phyloP scores from a whole-genome alignment of 2,329 filamentous ascomycete species.

The Alternaria hordeiaustralica region DNA sequence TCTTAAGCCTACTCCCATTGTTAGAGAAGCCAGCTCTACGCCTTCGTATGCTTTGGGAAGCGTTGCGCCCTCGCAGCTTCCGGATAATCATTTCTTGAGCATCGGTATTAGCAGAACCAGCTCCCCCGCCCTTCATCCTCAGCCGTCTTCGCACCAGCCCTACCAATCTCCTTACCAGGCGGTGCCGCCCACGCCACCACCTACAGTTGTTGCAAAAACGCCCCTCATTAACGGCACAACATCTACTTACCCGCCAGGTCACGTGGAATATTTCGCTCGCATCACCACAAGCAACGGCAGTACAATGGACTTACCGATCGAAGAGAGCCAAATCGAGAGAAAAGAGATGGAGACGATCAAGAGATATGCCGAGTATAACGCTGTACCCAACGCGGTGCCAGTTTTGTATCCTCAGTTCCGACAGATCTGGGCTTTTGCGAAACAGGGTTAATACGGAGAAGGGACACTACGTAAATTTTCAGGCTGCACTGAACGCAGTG shows the following conservation, averaged over 20 bases:
- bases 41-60: not conserved
- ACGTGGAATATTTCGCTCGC: conserved; percentile 10
- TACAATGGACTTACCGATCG: conserved; percentile 10
- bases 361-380: conserved; percentile 15
- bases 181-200: not conserved
- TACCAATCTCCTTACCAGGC: not conserved
- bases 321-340: conserved; percentile 1
- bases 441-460: not conserved
- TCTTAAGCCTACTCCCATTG: not conserved
- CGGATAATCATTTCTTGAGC: not conserved
- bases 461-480: not conserved
- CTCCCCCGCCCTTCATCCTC: not conserved
- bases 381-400: not conserved
- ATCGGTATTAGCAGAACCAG: not conserved
- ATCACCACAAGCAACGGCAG: conserved; percentile 4
- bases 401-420: conserved; percentile 10
- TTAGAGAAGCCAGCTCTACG: not conserved
- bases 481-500: not conserved
- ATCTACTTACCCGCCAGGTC: not conserved
- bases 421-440: conserved; percentile 16
- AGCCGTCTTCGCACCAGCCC: not conserved
- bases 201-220: not conserved
- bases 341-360: conserved; percentile 7
- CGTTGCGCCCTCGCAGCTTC: not conserved
- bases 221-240: not conserved